Percentiles rank a stretch among this genome's conserved stretches.
These are phyloP conservation scores for Aureobasidium lini DNA, from an alignment of 2,329 filamentous ascomycete species.

Conservation along the genomic window DNA sequence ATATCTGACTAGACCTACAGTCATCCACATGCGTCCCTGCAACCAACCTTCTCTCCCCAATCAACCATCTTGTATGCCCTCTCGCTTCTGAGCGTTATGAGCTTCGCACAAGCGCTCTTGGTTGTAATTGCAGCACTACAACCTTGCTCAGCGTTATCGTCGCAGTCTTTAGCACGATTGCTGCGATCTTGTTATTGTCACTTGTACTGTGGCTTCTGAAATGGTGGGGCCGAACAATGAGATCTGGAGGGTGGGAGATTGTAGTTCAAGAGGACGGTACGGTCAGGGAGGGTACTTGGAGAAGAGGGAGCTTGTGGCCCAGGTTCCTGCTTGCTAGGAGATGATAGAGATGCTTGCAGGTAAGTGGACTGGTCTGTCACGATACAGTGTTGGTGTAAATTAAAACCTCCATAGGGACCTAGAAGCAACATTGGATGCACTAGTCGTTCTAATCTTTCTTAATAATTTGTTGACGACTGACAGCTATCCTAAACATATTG, in stretches of 20 bases:
- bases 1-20: slow-evolving; percentile 19
- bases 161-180: slow-evolving; percentile 36
- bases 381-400: background rate
- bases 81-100: slow-evolving; percentile 39
- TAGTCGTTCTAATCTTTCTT: too few relatives aligned
- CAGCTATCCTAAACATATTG: too few relatives aligned
- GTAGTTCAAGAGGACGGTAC: slow-evolving; percentile 10
- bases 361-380: background rate
- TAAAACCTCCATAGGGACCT: too few relatives aligned
- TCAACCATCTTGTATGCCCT: slow-evolving; percentile 28
- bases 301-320: background rate
- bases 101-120: slow-evolving; percentile 36
- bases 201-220: slow-evolving; percentile 27
- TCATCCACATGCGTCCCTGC: slow-evolving; percentile 36
- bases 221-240: background rate
- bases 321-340: slow-evolving; percentile 2
- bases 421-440: too few relatives aligned
- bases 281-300: slow-evolving; percentile 1
- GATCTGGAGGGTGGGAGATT: slow-evolving; percentile 8
- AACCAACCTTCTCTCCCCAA: slow-evolving; percentile 33
- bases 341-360: background rate
- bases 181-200: slow-evolving; percentile 24
- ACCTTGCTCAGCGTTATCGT: slow-evolving; percentile 38
- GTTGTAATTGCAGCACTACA: slow-evolving; percentile 40
- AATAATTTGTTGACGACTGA: too few relatives aligned